These are phyloP conservation scores for Pulicaria dysenterica DNA, from an alignment of 129 eudicot species.

Conservation along the genomic window DNA sequence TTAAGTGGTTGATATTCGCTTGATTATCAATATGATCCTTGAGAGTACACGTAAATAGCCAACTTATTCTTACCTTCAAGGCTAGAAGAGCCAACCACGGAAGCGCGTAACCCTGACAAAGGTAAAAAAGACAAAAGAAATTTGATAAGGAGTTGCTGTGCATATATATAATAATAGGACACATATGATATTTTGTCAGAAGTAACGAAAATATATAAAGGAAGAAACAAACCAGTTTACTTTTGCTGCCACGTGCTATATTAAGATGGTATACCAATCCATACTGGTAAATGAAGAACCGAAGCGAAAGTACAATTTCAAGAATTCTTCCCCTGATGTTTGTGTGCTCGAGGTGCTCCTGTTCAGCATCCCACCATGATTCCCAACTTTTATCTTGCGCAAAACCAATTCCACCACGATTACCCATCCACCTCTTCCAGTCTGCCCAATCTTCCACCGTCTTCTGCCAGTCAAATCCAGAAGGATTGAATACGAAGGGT, in stretches of 20 bases:
- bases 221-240: conserved; percentile 54
- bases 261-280: conserved; percentile 86
- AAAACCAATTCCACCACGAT: conserved; percentile 86
- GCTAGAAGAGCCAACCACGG: conserved; percentile 84
- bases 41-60: conserved; percentile 21
- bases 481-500: conserved; percentile 92
- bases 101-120: conserved; percentile 74
- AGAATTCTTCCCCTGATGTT: conserved; percentile 65
- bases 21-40: conserved; percentile 9
- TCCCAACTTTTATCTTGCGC: conserved; percentile 91
- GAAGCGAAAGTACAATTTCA: conserved; percentile 78
- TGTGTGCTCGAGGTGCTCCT: conserved; percentile 73
- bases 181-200: no score
- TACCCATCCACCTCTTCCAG: conserved; percentile 98
- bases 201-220: background rate
- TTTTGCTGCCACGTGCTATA: conserved; percentile 72
- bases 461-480: conserved; percentile 94
- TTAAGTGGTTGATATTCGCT: background rate
- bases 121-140: background rate
- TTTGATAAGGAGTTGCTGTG: no score
- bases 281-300: conserved; percentile 86
- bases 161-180: no score
- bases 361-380: conserved; percentile 97
- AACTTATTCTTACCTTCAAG: conserved; percentile 63
- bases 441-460: conserved; percentile 95